Conservation (phyloP, 768 basidiomycete species). For the Panus rudis region DNA sequence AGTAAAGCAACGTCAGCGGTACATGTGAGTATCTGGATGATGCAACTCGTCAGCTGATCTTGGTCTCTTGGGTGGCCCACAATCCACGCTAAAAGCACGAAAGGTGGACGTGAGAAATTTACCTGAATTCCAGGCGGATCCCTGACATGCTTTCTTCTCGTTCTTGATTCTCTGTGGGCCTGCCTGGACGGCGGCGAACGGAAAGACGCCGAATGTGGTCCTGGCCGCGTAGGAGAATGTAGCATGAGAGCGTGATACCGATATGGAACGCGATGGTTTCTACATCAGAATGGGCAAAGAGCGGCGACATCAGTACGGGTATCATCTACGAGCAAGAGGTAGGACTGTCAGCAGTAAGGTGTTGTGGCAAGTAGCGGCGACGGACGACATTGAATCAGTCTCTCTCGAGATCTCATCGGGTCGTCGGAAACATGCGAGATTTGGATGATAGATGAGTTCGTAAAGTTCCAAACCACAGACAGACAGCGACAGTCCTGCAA, state of each 20-base stretch:
- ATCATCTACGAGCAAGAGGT: slow-evolving; percentile 1
- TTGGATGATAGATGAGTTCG: too few species aligned
- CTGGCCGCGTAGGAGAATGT: slow-evolving; percentile 38
- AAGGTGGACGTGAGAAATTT: slow-evolving; percentile 5
- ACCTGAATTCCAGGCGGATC: slow-evolving; percentile 61
- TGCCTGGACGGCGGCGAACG: slow-evolving; percentile 6
- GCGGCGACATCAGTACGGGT: not conserved
- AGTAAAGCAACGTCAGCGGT: slow-evolving; percentile 75
- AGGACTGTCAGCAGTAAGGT: too few species aligned
- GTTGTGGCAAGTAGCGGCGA: too few species aligned
- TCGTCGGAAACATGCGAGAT: too few species aligned
- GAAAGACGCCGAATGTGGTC: too few species aligned
- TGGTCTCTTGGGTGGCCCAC: too few species aligned
- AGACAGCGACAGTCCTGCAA: not conserved
- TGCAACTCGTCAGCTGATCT: not conserved
- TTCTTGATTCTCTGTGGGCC: slow-evolving; percentile 2
- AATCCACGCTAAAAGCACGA: not conserved
- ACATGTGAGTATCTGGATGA: slow-evolving; percentile 57
- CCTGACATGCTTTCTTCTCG: slow-evolving; percentile 34
- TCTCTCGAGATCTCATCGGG: too few species aligned
- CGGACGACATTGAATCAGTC: too few species aligned
- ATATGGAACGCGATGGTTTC: slow-evolving; percentile 73
- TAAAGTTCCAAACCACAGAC: too few species aligned
- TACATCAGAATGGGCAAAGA: slow-evolving; percentile 20
- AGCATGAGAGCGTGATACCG: slow-evolving; percentile 56